Evolutionary conservation across 768 basidiomycete genomes (phyloP).

Genomic region (Tricholoma terreum): DNA sequence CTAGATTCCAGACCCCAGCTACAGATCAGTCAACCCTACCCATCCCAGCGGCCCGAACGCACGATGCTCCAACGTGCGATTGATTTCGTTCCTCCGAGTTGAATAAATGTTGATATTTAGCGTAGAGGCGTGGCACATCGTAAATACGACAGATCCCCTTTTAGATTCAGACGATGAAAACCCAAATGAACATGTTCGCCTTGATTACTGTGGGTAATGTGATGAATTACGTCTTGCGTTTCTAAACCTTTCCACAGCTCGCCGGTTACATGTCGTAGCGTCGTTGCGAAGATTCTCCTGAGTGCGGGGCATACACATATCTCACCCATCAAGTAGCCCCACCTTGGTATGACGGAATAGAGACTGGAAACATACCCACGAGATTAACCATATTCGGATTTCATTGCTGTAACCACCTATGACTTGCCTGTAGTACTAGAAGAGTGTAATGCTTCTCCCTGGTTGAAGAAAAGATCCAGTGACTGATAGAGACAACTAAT

Average conservation of each 20-base stretch:
- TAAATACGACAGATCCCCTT: slow-evolving; percentile 61
- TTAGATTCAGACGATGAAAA: slow-evolving; percentile 67
- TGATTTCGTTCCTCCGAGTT: slow-evolving; percentile 5
- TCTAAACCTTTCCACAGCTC: slow-evolving; percentile 31
- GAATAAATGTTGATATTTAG: slow-evolving; percentile 9
- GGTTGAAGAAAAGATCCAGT: not conserved
- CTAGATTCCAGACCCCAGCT: slow-evolving; percentile 10
- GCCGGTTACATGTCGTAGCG: slow-evolving; percentile 34
- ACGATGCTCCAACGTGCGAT: slow-evolving; percentile 48
- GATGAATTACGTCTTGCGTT: slow-evolving; percentile 3
- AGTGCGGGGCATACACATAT: not conserved
- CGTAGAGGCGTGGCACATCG: slow-evolving; percentile 72
- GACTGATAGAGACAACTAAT: not conserved
- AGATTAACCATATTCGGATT: not conserved
- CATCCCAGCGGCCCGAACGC: slow-evolving; percentile 19
- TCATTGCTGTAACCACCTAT: too few species aligned
- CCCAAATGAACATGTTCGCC: slow-evolving; percentile 56
- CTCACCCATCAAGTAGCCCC: not conserved
- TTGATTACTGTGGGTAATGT: slow-evolving; percentile 59
- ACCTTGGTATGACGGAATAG: not conserved
- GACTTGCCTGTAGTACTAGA: not conserved
- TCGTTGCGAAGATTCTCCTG: not conserved
- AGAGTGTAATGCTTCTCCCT: not conserved
- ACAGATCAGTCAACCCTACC: slow-evolving; percentile 12
- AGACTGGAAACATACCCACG: not conserved